Base-by-base conservation (phyloP, 192 early-diverging fungal species). In the Entomortierella lignicola region DNA sequence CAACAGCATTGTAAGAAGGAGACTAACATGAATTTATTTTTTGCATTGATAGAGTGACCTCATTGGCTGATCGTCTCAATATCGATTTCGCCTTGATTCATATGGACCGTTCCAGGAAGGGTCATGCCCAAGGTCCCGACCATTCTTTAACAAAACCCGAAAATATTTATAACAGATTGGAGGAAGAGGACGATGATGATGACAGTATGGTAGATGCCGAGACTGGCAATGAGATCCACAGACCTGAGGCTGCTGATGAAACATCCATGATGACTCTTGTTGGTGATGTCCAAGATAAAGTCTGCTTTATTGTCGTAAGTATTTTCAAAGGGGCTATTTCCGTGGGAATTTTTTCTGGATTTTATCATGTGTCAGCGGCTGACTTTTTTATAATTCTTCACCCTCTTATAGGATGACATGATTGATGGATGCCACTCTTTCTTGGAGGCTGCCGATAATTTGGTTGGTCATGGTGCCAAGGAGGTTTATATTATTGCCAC, bases 41-140 rank as follows among this genome's bases (percentile, higher is more conserved):
- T 37, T 26, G 55, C 15, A 53, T 31, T 70, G 34, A 29, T 70
- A 94, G 97, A 66, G 98, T 95, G 27, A 98, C 98, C 5, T 91
- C 94, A 29, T 83, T 99, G 70, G 97, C 98, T 12, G 98, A 99
- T 85, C 88, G 92, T 12, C 89, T 99, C 72, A 91, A 95, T 60
- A 85, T 96, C 53, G 91, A 95, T 74, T 99, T 99, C 88, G 98
- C 97, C 18, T 86, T 99, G 84, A 96, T 99, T 69, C 98, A 99
- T 81, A 90, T 89, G 25, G 95, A 96, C 72, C 85, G 92, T 44
- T 88, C 91, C 47, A 82, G 85, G 29, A 80, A 77, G 8, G 75
- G 83, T 17, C 81, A 72, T 39, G 41, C 56, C 27, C 52, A 53
- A n/a, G 63, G 29, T 25, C 70, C 69, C 32, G 79, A 72, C 27